Evolutionary conservation across 345 rosid genomes (phyloP), one percentile per base, ranked within the genome.

Genomic region (Brassica napus): DNA sequence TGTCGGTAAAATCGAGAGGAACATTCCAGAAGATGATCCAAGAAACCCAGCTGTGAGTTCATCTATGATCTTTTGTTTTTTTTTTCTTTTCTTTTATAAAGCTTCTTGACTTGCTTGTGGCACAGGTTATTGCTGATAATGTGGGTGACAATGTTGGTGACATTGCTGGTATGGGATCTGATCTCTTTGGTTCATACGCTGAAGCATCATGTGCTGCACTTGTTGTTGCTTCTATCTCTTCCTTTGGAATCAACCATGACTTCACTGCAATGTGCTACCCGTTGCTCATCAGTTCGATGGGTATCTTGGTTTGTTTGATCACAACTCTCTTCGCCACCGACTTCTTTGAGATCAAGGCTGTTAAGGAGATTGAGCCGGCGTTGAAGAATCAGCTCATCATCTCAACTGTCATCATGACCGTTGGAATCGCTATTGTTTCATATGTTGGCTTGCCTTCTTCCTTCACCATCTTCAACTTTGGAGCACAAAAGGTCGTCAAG

Each of bases 141-240:
- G 92, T 87, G 8, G 94, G 91, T 82, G 92, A 90, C 76, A 90
- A 87, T 69, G 94, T 88, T 65, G 91, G 92, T 66, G 92, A 90
- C 70, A 90, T 90, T 77, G 92, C 92, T 68, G 92, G 92, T 44
- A 88, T 90, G 94, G 94, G 94, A 54, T 90, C 94, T 72, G 91
- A 90, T 84, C 90, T 90, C 47, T 88, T 90, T 80, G 91, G 94
- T 2, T 90, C 92, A 3, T 87, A 88, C 58, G 90, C 94, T 12
- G 92, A 90, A 70, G 83, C 92, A 23, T 90, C 91, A 0, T 90
- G 91, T 80, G 94, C 91, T 63, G 92, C 94, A 5, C 92, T 88
- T 73, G 92, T 90, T 68, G 90, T 90, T 77, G 92, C 91, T n/a
- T 90, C 91, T 0, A 88, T 90, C 82, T 90, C 92, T 54, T 90